Base-by-base conservation (phyloP, 345 rosid species). In the Boechera stricta region DNA sequence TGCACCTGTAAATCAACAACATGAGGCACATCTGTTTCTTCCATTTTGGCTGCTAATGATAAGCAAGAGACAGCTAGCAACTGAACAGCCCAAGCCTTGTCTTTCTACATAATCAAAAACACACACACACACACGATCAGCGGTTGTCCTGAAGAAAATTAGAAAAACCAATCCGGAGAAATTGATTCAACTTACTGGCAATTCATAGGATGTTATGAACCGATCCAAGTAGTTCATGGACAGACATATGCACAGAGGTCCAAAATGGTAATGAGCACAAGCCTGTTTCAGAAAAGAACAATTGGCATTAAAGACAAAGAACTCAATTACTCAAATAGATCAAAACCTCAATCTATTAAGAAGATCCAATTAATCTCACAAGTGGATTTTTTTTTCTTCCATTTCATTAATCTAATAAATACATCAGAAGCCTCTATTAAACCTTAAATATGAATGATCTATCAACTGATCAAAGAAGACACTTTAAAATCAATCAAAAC, bases 21-120 rank as follows among this genome's bases (percentile, higher is more conserved):
- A 5, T 79, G 77, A 53, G 91, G 94, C 72, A 86, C 80, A 74
- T 85, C 75, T 8, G 82, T 81, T 87, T 91, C 97, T 75, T 86
- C 94, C 86, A 91, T 71, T 84, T 91, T 91, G 62, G 89, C 86
- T 39, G 92, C 97, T 68, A 91, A 77, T 42, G 97, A 89, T 75
- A 91, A 83, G 80, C 94, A 91, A 67, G 94, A 82, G 6, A 89
- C 94, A 69, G 87, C 86, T 45, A 87, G 72, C 64, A 91, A 77
- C 78, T 86, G 94, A 78, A 83, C 81, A 66, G 71, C 83, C 97
- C 92, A 91, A 64, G 73, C 76, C 67, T 85, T 89, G 63, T 86
- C 91, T 62, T 74, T 86, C 94, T 89, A 75, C 49, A 7, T 47
- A 62, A 63, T 36, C 67, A 2, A 48, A 72, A 69, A 68, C 61